Base-by-base conservation (phyloP, 768 basidiomycete species). In the Aureoboletus auriporus region DNA sequence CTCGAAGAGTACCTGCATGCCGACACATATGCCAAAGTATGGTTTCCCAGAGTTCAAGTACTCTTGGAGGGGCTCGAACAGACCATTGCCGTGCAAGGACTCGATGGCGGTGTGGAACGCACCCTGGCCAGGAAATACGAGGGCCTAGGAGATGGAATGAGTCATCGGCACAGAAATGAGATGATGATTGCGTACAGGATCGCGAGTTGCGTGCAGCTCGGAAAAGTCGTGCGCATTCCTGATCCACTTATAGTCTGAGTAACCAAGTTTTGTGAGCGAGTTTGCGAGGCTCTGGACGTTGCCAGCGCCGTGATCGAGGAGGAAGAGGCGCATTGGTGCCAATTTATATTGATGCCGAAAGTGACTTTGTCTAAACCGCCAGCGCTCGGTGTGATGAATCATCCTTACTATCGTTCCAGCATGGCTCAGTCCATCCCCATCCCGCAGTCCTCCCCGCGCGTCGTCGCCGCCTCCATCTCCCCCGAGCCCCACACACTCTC, bases 11-110 rank as follows among this genome's bases (percentile, higher is more conserved):
- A 96, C 82, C 69, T 99, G 96, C 84, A 99, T 86, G 59, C 96
- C 96, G 62, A 99, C 90, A 71, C 96, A 99, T 73, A 99, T 98
- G 34, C 92, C 92, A 69, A 96, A 91, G 70, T 96, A 99, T 2
- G 95, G 96, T 58, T 77, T 80, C 23, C 96, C 95, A 10, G 90
- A 90, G 13, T 70, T 69, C 58, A 99, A 83, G 67, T 97, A 99
- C 43, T 77, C 69, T 52, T 77, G 79, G 48, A 99, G 75, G 23
- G 91, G 93, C 54, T 88, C 80, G 31, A 88, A 76, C 50, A 94
- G 79, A 17, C 88, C 90, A 52, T 82, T 83, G 14, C 76, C 66
- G 13, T 71, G 69, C 43, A 99, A 82, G 48, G 88, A 84, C 42
- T 78, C 75, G 56, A 96, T 84, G 10, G 95, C 95, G 16, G 86